These are phyloP conservation scores for Fragaria nilgerrensis DNA, from an alignment of 306 rosid genomes.

Conservation along the genomic window DNA sequence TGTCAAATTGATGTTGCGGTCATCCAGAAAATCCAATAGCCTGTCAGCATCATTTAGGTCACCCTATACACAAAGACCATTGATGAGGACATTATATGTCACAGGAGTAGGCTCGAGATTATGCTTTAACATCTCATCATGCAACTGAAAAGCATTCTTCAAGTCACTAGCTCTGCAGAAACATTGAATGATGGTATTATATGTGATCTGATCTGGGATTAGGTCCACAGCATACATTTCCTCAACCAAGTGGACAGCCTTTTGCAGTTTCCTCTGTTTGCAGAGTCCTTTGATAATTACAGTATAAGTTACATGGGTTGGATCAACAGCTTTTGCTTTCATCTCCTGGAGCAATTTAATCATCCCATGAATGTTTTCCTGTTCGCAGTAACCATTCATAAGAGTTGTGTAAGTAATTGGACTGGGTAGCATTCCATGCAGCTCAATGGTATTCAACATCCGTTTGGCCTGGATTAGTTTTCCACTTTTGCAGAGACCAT, in stretches of 20 bases:
- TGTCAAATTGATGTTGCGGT: conserved; percentile 30
- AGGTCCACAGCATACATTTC: conserved; percentile 38
- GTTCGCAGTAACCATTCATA: conserved; percentile 47
- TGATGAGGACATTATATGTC: conserved; percentile 47
- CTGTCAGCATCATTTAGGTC: conserved; percentile 43
- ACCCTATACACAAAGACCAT: conserved; percentile 54
- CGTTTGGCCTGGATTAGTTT: conserved; percentile 36
- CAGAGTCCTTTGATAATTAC: conserved; percentile 53
- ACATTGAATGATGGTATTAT: conserved; percentile 42
- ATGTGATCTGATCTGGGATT: conserved; percentile 48
- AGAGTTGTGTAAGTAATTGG: conserved; percentile 50
- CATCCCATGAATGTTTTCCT: conserved; percentile 34
- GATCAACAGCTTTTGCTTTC: conserved; percentile 36
- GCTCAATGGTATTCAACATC: conserved; percentile 34
- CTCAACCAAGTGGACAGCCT: conserved; percentile 36
- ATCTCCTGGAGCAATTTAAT: conserved; percentile 34
- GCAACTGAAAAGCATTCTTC: conserved; percentile 42
- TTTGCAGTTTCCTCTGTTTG: conserved; percentile 34
- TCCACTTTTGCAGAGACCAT: conserved; percentile 47
- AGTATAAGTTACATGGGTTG: conserved; percentile 46
- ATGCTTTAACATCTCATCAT: conserved; percentile 45
- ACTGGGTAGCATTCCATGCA: conserved; percentile 40
- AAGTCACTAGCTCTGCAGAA: conserved; percentile 45
- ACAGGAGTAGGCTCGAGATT: conserved; percentile 45
- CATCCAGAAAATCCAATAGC: conserved; percentile 38